Base-by-base conservation (phyloP, 2,329 filamentous ascomycete species). In the Ophiostoma pallidulum region DNA sequence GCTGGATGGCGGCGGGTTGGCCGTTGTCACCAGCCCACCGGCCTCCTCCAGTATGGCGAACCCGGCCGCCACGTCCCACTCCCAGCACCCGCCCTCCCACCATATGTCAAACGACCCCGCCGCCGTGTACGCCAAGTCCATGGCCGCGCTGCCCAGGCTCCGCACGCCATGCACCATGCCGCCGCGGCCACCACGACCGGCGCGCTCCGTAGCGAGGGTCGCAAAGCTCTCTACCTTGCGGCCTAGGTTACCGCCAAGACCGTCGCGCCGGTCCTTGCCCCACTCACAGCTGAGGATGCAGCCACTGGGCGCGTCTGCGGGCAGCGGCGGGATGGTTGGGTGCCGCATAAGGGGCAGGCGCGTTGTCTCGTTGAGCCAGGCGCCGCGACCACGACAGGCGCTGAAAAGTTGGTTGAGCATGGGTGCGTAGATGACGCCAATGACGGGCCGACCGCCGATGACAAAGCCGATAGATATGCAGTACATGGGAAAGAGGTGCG, bases 1-100 rank as follows among this genome's bases (percentile, higher is more conserved):
- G n/a, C n/a, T n/a, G n/a, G n/a, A n/a, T n/a, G n/a, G n/a, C 0
- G 84, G 84, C 2, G 84, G 82, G 56, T 87, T 87, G 0, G 83
- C 84, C 3, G 80, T 84, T 0, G 84, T 89, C 18, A 88, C 71
- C 4, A 89, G 61, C 0, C 85, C 85, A 2, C 84, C 84, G 3
- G 85, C 84, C 65, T 89, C 84, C 49, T 80, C 67, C 1, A 89
- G 65, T 35, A 89, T 80, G 4, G 81, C 82, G 50, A 87, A 79
- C 2, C 84, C 84, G 12, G 84, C 85, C 2, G 84, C 83, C 4
- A 88, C 84, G 55, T 89, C 85, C 83, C 84, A 89, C 63, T 88
- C 85, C 84, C 84, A 87, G 58, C 83, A 87, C 0, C 84, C 84
- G 3, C 83, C 84, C 60, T 89, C 84, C 84, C 84, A 89, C 84